Base-by-base conservation (phyloP, 495 filamentous ascomycete species). In the Durotheca rogersii region DNA sequence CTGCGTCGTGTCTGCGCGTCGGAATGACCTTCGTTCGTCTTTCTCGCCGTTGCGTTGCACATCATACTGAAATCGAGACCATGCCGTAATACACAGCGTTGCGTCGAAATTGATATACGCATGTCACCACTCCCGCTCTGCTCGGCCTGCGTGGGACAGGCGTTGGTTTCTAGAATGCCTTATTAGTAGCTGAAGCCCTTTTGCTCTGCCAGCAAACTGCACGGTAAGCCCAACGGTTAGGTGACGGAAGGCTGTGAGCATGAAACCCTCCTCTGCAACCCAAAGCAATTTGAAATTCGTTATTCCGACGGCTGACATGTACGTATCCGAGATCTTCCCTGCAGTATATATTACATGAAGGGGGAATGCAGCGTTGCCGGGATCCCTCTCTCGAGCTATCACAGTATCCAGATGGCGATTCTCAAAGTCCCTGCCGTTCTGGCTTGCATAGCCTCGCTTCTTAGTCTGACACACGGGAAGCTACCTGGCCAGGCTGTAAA, bases 391-490 rank as follows among this genome's bases (percentile, higher is more conserved):
- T n/a, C n/a, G n/a, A n/a, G n/a, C n/a, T n/a, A 21, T 41, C 20
- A n/a, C 49, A 40, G 50, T 51, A 59, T 51, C 56, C 50, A 59
- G 51, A 54, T 53, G 49, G 37, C 21, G n/a, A 25, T 20, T 30
- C 32, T 50, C 25, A 33, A 21, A 0, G 17, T 43, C 23, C 45
- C 50, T 7, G 19, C 27, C 15, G 9, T 54, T 6, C 54, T 50
- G 50, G 19, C 11, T 11, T 19, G 41, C 30, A 17, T 54, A 50
- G 53, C 41, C 50, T 47, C 54, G 35, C 40, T 54, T 51, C 36
- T 27, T 37, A 42, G 25, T n/a, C 31, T 14, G 16, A 50, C 29
- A 37, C 3, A 51, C 45, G 31, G 56, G 14, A 51, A 51, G 45
- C 46, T 12, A 47, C 21, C 40, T 59, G 58, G 53, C 29, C 61